phyloP scores from a whole-genome alignment of 495 filamentous ascomycete species.

The Podospora conica region DNA sequence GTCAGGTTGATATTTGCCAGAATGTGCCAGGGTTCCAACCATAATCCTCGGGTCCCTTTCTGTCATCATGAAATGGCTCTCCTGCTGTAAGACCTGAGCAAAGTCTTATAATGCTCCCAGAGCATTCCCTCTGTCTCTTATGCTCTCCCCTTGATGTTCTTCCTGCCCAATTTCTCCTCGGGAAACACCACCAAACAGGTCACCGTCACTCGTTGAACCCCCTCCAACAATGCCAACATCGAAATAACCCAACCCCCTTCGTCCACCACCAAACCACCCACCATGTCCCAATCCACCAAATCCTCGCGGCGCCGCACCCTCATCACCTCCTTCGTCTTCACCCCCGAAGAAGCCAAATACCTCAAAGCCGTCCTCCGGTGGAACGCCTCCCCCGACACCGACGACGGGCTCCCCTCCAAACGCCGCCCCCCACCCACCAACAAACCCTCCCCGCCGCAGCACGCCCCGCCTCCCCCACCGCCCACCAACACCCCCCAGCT shows the following conservation, averaged over 20 bases:
- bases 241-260: not conserved
- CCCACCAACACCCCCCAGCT: constrained; percentile 28
- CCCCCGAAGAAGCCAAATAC: constrained; percentile 38
- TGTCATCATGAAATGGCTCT: not conserved
- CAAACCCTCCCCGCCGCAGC: constrained; percentile 11
- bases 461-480: constrained; percentile 4
- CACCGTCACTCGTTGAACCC: not conserved
- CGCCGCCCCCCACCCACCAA: constrained; percentile 20
- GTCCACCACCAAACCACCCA: not conserved
- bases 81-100: not conserved
- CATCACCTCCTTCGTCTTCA: constrained; percentile 32
- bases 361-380: constrained; percentile 38
- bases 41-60: not conserved
- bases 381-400: constrained; percentile 20
- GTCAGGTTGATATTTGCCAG: constrained; percentile 30
- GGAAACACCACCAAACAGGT: not conserved
- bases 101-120: not conserved
- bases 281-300: not conserved
- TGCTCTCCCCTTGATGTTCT: not conserved
- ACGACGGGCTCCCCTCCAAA: constrained; percentile 7
- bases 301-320: constrained; percentile 6
- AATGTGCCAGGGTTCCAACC: constrained; percentile 12
- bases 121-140: not conserved
- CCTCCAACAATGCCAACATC: not conserved
- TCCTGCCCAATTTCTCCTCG: not conserved